Percentiles rank a stretch among this genome's conserved stretches.
Conservation (phyloP, 371 early-diverging fungal genomes). For the Mucor velutinosus region DNA sequence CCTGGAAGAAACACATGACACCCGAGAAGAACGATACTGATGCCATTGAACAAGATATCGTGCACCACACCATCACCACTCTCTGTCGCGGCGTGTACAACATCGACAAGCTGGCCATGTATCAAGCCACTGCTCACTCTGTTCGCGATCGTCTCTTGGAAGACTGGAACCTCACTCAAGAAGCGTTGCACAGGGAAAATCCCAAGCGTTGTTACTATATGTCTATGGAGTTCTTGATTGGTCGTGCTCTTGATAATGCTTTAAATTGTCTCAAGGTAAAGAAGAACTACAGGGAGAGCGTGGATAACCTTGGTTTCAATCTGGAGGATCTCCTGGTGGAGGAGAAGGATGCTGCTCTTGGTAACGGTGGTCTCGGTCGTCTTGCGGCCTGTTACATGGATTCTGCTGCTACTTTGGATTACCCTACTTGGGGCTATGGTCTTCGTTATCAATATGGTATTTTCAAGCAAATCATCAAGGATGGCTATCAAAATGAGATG, state of each 20-base stretch:
- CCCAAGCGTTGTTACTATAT: slow-evolving; percentile 93
- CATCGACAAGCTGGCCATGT: slow-evolving; percentile 83
- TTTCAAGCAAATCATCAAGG: slow-evolving; percentile 87
- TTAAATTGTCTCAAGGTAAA: slow-evolving; percentile 81
- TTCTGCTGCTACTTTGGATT: slow-evolving; percentile 85
- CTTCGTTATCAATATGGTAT: slow-evolving; percentile 93
- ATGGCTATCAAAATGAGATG: slow-evolving; percentile 88
- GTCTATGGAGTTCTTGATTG: slow-evolving; percentile 92
- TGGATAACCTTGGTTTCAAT: slow-evolving; percentile 77
- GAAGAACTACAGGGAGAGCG: slow-evolving; percentile 62
- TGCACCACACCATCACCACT: slow-evolving; percentile 80
- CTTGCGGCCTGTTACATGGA: slow-evolving; percentile 92
- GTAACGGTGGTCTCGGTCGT: slow-evolving; percentile 93
- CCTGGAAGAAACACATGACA: slow-evolving; percentile 13
- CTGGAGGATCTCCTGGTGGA: slow-evolving; percentile 87
- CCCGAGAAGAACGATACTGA: slow-evolving; percentile 48
- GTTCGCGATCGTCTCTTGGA: slow-evolving; percentile 88
- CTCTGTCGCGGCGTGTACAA: slow-evolving; percentile 80
- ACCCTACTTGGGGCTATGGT: slow-evolving; percentile 89
- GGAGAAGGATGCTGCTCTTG: slow-evolving; percentile 92
- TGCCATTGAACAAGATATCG: slow-evolving; percentile 73
- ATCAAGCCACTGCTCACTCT: slow-evolving; percentile 84
- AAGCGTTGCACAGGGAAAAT: slow-evolving; percentile 50
- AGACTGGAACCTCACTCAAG: slow-evolving; percentile 88
- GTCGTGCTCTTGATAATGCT: slow-evolving; percentile 93